Conservation (phyloP, 78 protist genomes). For the Guillardia theta region DNA sequence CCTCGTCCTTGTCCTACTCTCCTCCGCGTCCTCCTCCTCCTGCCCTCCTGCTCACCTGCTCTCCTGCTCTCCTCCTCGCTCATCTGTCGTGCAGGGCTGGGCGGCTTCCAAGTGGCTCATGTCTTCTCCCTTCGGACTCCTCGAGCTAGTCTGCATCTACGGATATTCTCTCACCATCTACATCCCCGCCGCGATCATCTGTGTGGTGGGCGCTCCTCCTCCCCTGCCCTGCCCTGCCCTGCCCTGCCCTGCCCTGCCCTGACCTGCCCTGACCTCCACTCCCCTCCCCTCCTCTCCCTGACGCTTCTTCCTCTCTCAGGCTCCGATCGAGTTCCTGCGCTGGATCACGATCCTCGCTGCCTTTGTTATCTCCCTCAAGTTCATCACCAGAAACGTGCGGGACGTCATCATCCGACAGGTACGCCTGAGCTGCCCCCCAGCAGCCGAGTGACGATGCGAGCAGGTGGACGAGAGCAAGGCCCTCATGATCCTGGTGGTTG, state of each 20-base stretch:
- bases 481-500: neutral
- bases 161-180: neutral
- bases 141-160: slow-evolving; percentile 18
- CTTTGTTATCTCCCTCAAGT: neutral
- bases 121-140: neutral
- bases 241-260: neutral
- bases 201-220: neutral
- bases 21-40: no score
- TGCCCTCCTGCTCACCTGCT: no score
- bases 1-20: no score
- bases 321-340: neutral
- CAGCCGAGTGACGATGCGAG: neutral
- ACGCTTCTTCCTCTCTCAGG: neutral
- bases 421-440: neutral
- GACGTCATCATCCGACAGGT: slow-evolving; percentile 20
- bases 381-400: neutral
- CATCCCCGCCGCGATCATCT: neutral
- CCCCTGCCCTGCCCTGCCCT: neutral
- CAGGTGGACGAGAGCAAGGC: slow-evolving; percentile 28
- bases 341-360: neutral
- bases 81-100: no score
- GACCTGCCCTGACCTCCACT: neutral
- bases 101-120: slow-evolving; percentile 18
- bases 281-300: neutral
- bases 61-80: no score